Base-by-base conservation (phyloP, 345 rosid genomes). In the Pelargonium nanum region DNA sequence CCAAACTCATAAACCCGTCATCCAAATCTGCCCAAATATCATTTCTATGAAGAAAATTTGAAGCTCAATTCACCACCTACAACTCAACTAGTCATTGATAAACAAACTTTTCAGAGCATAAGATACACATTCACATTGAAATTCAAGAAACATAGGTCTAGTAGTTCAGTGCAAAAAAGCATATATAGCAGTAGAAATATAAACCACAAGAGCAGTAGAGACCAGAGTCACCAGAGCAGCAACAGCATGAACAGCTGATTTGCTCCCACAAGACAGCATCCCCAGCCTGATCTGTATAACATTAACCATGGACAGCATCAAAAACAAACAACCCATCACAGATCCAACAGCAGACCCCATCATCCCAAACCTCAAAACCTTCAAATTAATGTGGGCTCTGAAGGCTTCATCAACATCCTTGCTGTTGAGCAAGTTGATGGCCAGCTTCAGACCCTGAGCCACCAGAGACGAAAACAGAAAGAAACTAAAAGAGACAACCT, bases 261-360 rank as follows among this genome's bases (percentile, higher is more conserved):
- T 2, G 17, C 56, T 65, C 2, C 62, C 62, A 28, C 67, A 57
- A 0, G 56, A 50, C 22, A 66, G 34, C 50, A 61, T 53, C 20
- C 61, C 67, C 6, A 56, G 25, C 55, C 32, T 34, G 15, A 66
- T 61, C 50, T 71, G 61, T 20, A 67, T 59, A 21, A 63, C 62
- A 63, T 67, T 26, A 0, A 63, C 64, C 65, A 72, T 67, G 19
- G 72, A 67, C 10, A 63, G 10, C 56, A 67, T 70, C 61, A 70
- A 25, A 20, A 60, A 64, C 23, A 63, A 1, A 6, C 62, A 55
- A 22, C 71, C 48, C 7, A 60, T 19, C 20, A 53, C 23, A 15
- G 68, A 32, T 23, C 70, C 64, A 24, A 16, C 0, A 19, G 32
- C 30, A 1, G 66, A 70, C 10, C 53, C 57, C n/a, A 20, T n/a